Base-by-base conservation (phyloP, 176 grass and related monocot genomes). In the Aegilops speltoides region DNA sequence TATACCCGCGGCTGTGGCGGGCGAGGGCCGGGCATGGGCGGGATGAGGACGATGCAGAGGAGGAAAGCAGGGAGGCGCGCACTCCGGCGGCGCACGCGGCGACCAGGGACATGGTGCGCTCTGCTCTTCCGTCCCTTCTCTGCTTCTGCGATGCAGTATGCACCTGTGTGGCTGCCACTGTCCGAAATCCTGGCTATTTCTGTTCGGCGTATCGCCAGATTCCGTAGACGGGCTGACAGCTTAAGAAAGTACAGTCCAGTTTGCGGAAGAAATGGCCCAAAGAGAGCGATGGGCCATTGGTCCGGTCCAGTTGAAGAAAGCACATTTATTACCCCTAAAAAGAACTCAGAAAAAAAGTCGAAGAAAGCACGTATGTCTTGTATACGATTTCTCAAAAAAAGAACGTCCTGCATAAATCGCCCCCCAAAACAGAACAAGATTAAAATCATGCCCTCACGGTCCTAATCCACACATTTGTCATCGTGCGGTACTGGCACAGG, bases 71-170 rank as follows among this genome's bases (percentile, higher is more conserved):
- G 33, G 64, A 73, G 25, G 74, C 29, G 6, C 37, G 63, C 74
- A 10, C 52, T 25, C 61, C 79, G 48, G 31, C 81, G 81, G 52
- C 64, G 68, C 17, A n/a, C 68, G 19, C 68, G 73, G 56, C 28
- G 65, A 66, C 65, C 25, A 84, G 22, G 37, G 74, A 78, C 81
- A 70, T 79, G 87, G 81, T 64, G 74, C 26, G 56, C 56, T 20
- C 56, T 54, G 56, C 56, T 59, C 71, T 8, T 11, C 45, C 36
- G 37, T 73, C 46, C 56, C 31, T 54, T 29, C 72, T 76, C 3
- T 54, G 52, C 54, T 57, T 19, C 23, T 64, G 10, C 68, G 10
- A 59, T 25, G 75, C 12, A 7, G 54, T 16, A 59, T 25, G 75
- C 12, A 7, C 28, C 29, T 78, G 80, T 78, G 86, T 78, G 80